Conservation (phyloP, 805 yeast genomes). For the Yarrowia deformans region DNA sequence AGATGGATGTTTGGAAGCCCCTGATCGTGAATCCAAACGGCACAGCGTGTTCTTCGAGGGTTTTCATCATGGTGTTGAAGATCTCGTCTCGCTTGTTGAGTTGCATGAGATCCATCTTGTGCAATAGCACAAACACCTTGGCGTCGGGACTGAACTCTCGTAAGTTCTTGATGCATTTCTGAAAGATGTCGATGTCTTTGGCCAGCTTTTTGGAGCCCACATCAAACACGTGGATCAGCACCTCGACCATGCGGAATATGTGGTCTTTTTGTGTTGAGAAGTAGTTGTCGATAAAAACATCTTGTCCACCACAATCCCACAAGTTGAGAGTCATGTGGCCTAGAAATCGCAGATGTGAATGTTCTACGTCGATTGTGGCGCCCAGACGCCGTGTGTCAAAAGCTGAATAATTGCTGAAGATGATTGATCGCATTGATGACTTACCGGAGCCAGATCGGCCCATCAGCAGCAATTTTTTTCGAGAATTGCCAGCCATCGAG, state of each 20-base stretch:
- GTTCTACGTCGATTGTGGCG: conserved; percentile 98
- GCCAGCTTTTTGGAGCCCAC: conserved; percentile 91
- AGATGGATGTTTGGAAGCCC: conserved; percentile 94
- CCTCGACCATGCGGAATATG: conserved; percentile 94
- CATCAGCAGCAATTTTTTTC: conserved; percentile 62
- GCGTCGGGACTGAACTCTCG: conserved; percentile 88
- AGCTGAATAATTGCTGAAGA: conserved; percentile 94
- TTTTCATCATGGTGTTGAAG: conserved; percentile 83
- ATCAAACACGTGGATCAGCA: conserved; percentile 93
- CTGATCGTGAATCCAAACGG: conserved; percentile 72
- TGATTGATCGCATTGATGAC: conserved; percentile 95
- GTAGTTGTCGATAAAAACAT: conserved; percentile 94
- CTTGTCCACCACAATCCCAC: conserved; percentile 98
- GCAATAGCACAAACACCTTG: conserved; percentile 87
- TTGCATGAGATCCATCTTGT: conserved; percentile 96
- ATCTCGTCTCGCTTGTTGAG: conserved; percentile 83
- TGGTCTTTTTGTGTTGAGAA: conserved; percentile 87
- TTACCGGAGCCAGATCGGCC: conserved; percentile 98
- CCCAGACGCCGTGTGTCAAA: conserved; percentile 94
- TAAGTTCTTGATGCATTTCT: conserved; percentile 79
- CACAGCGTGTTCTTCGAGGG: conserved; percentile 74
- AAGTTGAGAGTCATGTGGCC: conserved; percentile 94
- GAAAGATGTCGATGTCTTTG: conserved; percentile 91
- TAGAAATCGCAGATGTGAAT: conserved; percentile 87
- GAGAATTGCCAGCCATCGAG: conserved; percentile 46